Evolutionary conservation across 202 grass and related monocot species (phyloP), one percentile per base, ranked within the genome.

Genomic region (Elaeis oleifera): DNA sequence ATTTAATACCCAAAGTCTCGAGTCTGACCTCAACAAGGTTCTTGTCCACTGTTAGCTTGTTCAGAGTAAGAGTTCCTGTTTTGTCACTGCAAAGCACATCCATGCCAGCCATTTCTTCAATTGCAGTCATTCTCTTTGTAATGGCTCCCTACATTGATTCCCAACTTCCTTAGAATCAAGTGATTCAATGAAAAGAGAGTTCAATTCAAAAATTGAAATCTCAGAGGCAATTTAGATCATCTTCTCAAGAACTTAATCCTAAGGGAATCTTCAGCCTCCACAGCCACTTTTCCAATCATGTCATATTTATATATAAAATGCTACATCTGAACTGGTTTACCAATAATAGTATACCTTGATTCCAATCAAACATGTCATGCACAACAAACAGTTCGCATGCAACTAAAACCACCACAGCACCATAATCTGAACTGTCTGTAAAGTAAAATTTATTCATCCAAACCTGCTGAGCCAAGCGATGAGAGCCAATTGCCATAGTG

Each of bases 11-110:
- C 11, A 65, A 16, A 16, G 1, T 11, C 23, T 18, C 25, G 53
- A 60, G 13, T 55, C 61, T 25, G 49, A 95, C 87, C 74, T 91
- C 92, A 27, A 91, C 64, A 18, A 97, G 87, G 69, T 77, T 97
- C 74, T 91, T 97, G 74, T 97, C 92, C 39, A 97, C 92, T 0
- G 84, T 89, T 27, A 97, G 71, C 63, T 97, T 97, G 72, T 97
- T 97, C 63, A 97, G 61, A 28, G 92, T 97, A n/a, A 91, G 63
- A 39, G 92, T 97, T 50, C 92, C 92, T 27, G 92, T 97, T 80
- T 97, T 97, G 23, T 97, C 92, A 86, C 92, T 97, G 69, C 92
- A 97, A 61, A 97, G 87, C 44, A 97, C 92, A 86, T 97, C 92
- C 92, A 97, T 97, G 36, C 92, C 92, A 39, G 92, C 87, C 92